phyloP scores from a whole-genome alignment of 2,329 filamentous ascomycete genomes.

The Blumeriella jaapii region DNA sequence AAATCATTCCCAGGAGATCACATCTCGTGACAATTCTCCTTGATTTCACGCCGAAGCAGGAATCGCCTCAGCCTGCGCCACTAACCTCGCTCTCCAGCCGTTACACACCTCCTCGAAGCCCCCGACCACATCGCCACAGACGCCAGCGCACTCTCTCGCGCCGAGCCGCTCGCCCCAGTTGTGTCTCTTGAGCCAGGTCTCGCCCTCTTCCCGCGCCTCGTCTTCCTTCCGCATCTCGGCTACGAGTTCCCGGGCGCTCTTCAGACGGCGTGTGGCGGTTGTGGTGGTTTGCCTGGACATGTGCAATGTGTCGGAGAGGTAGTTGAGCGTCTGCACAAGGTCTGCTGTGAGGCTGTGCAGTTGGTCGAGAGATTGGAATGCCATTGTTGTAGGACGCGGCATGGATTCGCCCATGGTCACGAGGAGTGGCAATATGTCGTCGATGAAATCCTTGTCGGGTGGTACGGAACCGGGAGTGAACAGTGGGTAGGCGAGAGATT shows the following conservation, averaged over 20 bases:
- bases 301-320: conserved; percentile 82
- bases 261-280: conserved; percentile 67
- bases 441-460: conserved; percentile 52
- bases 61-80: conserved; percentile 39
- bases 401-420: conserved; percentile 53
- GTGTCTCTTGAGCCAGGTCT: conserved; percentile 67
- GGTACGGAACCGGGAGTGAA: conserved; percentile 56
- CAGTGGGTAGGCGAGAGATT: conserved; percentile 59
- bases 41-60: background rate
- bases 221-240: conserved; percentile 75
- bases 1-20: too few species aligned
- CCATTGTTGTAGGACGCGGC: conserved; percentile 50
- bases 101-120: conserved; percentile 90
- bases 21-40: too few species aligned
- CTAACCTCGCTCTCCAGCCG: conserved; percentile 65
- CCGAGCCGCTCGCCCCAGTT: conserved; percentile 72
- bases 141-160: conserved; percentile 68
- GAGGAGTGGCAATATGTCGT: conserved; percentile 58
- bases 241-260: conserved; percentile 74
- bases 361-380: conserved; percentile 53
- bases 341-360: conserved; percentile 62
- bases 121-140: conserved; percentile 78
- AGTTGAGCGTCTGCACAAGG: conserved; percentile 68
- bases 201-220: conserved; percentile 71
- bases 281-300: conserved; percentile 86